Conservation (phyloP, 176 grass and related monocot genomes). For the Oryza rufipogon region DNA sequence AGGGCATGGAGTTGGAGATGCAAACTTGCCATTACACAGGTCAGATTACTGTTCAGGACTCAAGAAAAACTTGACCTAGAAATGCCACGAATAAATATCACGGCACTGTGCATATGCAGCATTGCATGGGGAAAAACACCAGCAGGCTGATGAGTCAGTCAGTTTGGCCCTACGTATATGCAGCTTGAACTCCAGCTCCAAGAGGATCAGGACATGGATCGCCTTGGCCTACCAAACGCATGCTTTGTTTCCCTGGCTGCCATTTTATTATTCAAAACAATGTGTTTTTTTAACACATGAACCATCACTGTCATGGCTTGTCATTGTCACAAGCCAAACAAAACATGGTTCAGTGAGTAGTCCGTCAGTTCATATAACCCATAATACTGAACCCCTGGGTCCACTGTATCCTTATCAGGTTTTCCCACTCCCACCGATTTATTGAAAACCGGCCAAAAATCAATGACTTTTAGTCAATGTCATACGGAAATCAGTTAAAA, state of each 20-base stretch:
- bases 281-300: constrained; percentile 23
- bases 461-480: no score
- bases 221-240: constrained; percentile 31
- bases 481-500: no score
- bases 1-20: background rate
- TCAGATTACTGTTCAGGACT: background rate
- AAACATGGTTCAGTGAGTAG: constrained; percentile 25
- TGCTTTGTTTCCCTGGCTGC: constrained; percentile 4
- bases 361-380: constrained; percentile 35
- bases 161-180: background rate
- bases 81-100: background rate
- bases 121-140: background rate
- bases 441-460: no score
- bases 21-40: background rate
- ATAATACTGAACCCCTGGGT: background rate
- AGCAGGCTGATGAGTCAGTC: background rate
- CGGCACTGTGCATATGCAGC: background rate
- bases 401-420: constrained; percentile 7
- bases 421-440: no score
- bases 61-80: background rate
- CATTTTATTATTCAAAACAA: constrained; percentile 5
- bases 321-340: constrained; percentile 43
- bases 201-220: constrained; percentile 32
- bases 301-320: constrained; percentile 45
- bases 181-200: constrained; percentile 45